Percentiles rank a stretch among this genome's conserved stretches.
Evolutionary conservation across 352 stramenopile species (phyloP).

Genomic region (Phytophthora constricta): DNA sequence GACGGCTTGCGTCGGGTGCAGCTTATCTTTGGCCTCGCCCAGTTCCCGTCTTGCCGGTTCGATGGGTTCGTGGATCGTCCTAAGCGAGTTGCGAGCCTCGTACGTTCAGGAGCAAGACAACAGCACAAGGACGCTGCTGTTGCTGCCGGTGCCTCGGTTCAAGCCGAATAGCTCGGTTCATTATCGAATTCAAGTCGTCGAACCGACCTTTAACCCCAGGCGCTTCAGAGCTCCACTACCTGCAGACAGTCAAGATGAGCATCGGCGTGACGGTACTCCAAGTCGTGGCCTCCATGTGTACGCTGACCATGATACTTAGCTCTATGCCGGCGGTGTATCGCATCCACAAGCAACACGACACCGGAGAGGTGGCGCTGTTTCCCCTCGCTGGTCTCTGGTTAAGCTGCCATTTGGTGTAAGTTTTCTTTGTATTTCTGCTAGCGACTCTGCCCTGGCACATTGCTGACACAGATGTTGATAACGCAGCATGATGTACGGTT

Average conservation of each 20-base stretch:
- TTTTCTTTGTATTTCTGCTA: neutral
- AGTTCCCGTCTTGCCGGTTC: neutral
- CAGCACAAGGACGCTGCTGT: neutral
- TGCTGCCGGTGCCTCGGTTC: neutral
- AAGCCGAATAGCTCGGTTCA: constrained; percentile 1
- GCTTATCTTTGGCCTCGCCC: constrained; percentile 21
- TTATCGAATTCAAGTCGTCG: constrained; percentile 22
- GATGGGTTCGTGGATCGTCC: too few relatives aligned
- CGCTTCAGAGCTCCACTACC: neutral
- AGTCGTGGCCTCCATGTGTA: constrained; percentile 38
- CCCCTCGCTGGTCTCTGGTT: constrained; percentile 42
- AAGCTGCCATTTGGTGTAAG: constrained; percentile 42
- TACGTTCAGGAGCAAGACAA: neutral
- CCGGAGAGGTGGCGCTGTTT: constrained; percentile 29
- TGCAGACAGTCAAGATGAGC: constrained; percentile 17
- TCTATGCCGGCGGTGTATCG: constrained; percentile 37
- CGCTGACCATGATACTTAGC: constrained; percentile 41
- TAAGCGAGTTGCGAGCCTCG: too few relatives aligned
- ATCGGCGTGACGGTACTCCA: constrained; percentile 35
- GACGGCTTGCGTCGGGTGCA: constrained; percentile 15
- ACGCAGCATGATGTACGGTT: constrained; percentile 35
- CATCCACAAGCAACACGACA: constrained; percentile 30
- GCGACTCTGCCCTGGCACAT: neutral
- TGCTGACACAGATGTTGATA: neutral
- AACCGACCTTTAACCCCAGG: constrained; percentile 16